Evolutionary conservation across 169 alveolate species (phyloP).

Genomic region (Plasmodium knowlesi): DNA sequence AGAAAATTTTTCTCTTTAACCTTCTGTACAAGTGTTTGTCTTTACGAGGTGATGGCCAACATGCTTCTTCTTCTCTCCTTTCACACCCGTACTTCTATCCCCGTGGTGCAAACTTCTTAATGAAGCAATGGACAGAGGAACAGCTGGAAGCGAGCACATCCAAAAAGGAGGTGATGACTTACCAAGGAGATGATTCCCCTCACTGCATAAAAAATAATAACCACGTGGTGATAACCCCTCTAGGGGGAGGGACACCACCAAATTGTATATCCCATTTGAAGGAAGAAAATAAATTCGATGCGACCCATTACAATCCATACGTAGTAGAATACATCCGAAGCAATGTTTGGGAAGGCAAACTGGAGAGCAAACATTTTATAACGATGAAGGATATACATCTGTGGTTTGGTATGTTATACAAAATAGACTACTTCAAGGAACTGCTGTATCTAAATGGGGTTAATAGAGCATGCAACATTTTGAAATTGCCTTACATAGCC

Average conservation of each 20-base stretch:
- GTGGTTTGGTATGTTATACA: slow-evolving; percentile 35
- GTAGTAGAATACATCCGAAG: slow-evolving; percentile 8
- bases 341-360: not conserved
- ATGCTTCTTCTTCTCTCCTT: slow-evolving; percentile 13
- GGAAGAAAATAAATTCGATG: not conserved
- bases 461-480: slow-evolving; percentile 32
- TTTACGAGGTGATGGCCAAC: not conserved
- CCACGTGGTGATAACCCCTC: not conserved
- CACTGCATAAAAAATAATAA: not conserved
- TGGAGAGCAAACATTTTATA: slow-evolving; percentile 8
- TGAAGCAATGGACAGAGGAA: not conserved
- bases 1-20: slow-evolving; percentile 12
- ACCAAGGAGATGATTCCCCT: not conserved
- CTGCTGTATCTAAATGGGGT: not conserved
- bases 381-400: slow-evolving; percentile 11
- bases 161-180: not conserved
- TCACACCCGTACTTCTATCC: slow-evolving; percentile 44
- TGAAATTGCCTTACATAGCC: slow-evolving; percentile 31
- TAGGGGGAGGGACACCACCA: not conserved
- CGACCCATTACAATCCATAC: not conserved
- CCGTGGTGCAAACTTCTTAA: not conserved
- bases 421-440: slow-evolving; percentile 6
- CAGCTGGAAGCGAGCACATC: not conserved
- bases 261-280: not conserved
- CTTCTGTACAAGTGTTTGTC: slow-evolving; percentile 32